Evolutionary conservation across 257 asterid genomes (phyloP), one percentile per base, ranked within the genome.

Genomic region (Mentha longifolia): DNA sequence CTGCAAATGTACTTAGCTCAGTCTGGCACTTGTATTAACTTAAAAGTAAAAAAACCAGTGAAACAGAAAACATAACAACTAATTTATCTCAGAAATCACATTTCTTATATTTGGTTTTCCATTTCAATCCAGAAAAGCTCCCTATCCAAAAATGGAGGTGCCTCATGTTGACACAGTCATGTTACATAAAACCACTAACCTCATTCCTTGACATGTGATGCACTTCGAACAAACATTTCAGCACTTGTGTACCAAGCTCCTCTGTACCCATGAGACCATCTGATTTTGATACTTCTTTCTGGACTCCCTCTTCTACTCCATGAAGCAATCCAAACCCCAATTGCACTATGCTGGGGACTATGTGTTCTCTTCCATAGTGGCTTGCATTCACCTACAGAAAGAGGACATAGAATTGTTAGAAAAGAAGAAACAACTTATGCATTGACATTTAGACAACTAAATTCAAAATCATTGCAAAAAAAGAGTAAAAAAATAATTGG

Each of bases 171-270:
- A 42, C 19, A 47, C 65, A 55, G 56, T 52, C 49, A 41, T 17
- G 14, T 70, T 47, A 41, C 35, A 70, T 60, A 33, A 50, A 22
- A 66, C 31, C 59, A 66, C 91, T 68, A 52, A 91, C 95, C 92
- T 91, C 97, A 61, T 87, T 89, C 86, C 97, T 86, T 64, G 97
- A 85, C 90, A 89, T 86, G 62, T 76, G 91, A 76, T 89, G 96
- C 76, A 91, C 88, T 82, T 91, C 95, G 85, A 91, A 91, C 81
- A 90, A 82, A 76, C 85, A 84, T 77, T 86, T 86, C 81, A 91
- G 88, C 74, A 91, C 86, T 83, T 86, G 95, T 65, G 84, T 60
- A 47, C 92, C 95, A 20, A 87, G 85, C 74, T 81, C 92, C 43
- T 87, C 88, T 37, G 83, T 62, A 69, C 96, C 92, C 87, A 91